Conservation (phyloP, 2,329 filamentous ascomycete species). For the Blastomyces parvus region DNA sequence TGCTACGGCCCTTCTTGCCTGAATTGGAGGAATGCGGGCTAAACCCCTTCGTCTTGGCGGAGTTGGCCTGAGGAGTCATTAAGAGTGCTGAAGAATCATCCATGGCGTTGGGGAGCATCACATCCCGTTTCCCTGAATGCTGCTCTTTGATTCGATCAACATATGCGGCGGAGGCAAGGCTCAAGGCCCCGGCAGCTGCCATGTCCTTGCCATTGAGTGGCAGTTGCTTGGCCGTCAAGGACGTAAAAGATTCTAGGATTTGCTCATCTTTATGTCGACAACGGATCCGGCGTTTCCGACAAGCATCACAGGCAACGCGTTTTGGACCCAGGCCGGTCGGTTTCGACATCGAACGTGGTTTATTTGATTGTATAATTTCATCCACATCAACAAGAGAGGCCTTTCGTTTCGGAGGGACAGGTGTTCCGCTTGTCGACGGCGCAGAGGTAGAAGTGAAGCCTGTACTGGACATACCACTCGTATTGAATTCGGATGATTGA, state of each 20-base stretch:
- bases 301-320: constrained; percentile 52
- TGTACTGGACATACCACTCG: constrained; percentile 13
- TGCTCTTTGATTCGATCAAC: not conserved
- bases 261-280: constrained; percentile 54
- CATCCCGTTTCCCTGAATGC: not conserved
- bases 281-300: constrained; percentile 51
- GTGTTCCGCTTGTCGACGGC: constrained; percentile 21
- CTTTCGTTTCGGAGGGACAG: constrained; percentile 17
- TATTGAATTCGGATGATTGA: constrained; percentile 16
- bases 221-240: not conserved
- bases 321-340: constrained; percentile 51
- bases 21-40: constrained; percentile 26
- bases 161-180: not conserved
- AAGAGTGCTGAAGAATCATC: constrained; percentile 1
- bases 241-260: constrained; percentile 16
- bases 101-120: not conserved
- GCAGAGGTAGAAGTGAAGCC: constrained; percentile 16
- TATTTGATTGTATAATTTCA: constrained; percentile 12
- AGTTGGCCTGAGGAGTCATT: constrained; percentile 1
- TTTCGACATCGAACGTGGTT: constrained; percentile 10
- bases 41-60: constrained; percentile 20
- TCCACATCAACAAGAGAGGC: constrained; percentile 19
- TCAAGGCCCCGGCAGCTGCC: constrained; percentile 1
- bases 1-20: constrained; percentile 50
- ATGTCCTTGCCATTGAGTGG: constrained; percentile 3